Conservation (phyloP, 2,329 filamentous ascomycete genomes). For the Aspergillus sp. region DNA sequence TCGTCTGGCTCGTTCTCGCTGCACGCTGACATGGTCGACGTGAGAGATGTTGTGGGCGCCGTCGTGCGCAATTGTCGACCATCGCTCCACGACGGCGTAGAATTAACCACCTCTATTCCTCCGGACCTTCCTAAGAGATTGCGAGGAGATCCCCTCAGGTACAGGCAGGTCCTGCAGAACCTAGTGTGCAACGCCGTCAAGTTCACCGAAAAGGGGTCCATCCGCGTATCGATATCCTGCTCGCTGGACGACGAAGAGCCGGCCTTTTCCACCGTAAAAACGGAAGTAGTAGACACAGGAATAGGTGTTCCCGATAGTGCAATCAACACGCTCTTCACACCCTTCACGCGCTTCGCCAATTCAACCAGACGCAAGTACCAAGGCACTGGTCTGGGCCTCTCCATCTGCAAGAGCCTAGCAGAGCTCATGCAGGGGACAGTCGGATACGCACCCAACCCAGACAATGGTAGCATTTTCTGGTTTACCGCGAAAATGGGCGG, state of each 20-base stretch:
- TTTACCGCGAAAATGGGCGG: constrained; percentile 48
- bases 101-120: constrained; percentile 46
- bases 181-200: constrained; percentile 62
- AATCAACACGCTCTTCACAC: constrained; percentile 52
- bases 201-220: constrained; percentile 58
- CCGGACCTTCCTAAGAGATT: constrained; percentile 51
- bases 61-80: constrained; percentile 53
- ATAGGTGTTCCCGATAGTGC: constrained; percentile 53
- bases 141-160: constrained; percentile 59
- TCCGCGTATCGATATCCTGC: constrained; percentile 47
- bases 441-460: constrained; percentile 47
- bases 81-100: constrained; percentile 48
- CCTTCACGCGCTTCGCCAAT: constrained; percentile 57
- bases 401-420: constrained; percentile 57
- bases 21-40: constrained; percentile 52
- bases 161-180: constrained; percentile 63
- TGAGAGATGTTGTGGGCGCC: constrained; percentile 46
- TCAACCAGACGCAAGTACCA: constrained; percentile 55
- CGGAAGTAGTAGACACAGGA: constrained; percentile 55
- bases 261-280: constrained; percentile 47
- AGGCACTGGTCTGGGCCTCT: constrained; percentile 57
- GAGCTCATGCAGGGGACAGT: constrained; percentile 58
- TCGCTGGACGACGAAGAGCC: constrained; percentile 41
- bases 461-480: constrained; percentile 54
- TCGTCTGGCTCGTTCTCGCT: constrained; percentile 61